Base-by-base conservation (phyloP, 139 green algal species). In the Chlorella sorokiniana region DNA sequence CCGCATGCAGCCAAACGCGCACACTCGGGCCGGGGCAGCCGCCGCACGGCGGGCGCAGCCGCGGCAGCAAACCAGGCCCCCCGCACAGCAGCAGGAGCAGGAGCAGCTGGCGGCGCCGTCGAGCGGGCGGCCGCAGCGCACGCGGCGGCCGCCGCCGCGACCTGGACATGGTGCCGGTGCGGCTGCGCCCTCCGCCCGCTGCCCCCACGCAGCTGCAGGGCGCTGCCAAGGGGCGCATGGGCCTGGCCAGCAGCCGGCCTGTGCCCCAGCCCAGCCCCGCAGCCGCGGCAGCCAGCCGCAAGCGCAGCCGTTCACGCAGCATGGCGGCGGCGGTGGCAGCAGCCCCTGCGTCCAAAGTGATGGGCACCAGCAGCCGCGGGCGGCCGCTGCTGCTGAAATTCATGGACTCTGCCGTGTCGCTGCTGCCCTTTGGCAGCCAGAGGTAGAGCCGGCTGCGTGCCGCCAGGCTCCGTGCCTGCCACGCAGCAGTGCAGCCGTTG, bases 91-190 rank as follows among this genome's bases (percentile, higher is more conserved):
- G 56, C 56, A 29, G 23, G 18, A 29, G 16, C 18, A 10, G 10
- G 23, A 31, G 73, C 37, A 37, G 56, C 22, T 64, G 29, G 54
- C 73, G 7, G 4, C 27, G 22, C 18, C 73, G 1, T 37, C 31
- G 52, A 79, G 52, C 73, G 6, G 52, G 37, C 73, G 73, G 29
- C 73, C 73, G 73, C 73, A 79, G 73, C 73, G 73, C 73, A 69
- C n/a, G 37, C 35, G 73, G 27, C 37, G 73, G 18, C 33, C 73
- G 27, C 73, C 37, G 73, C 5, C 51, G 73, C 7, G 73, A 79
- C 54, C 27, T 69, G 0, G 73, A 79, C 73, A 79, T 79, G 73
- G 40, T 56, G 10, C 73, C 73, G 4, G 40, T 79, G 2, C 54
- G 71, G 6, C 51, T 65, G 18, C 71, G 40, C 22, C 52, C 73